A percentile compares a stretch with the other conserved stretches of the same genome.
Conservation (phyloP, 352 stramenopile genomes). For the Pythium vanterpoolii region DNA sequence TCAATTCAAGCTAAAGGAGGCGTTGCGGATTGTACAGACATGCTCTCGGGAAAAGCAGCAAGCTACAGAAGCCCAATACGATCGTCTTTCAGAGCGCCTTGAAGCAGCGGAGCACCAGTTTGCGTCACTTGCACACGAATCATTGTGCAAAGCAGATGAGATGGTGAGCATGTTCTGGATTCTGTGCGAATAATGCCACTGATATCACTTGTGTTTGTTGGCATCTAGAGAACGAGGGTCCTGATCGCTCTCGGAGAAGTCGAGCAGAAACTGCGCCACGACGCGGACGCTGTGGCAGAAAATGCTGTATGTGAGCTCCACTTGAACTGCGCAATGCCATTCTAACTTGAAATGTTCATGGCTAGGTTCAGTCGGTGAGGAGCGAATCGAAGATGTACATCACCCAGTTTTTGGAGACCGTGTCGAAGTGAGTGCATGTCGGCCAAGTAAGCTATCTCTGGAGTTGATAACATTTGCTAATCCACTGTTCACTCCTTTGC, state of each 20-base stretch:
- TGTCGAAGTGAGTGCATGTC: constrained; percentile 16
- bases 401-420: constrained; percentile 14
- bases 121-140: constrained; percentile 31
- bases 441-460: no score
- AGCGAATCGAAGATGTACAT: constrained; percentile 18
- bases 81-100: constrained; percentile 32
- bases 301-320: constrained; percentile 25
- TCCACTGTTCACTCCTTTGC: background rate
- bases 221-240: constrained; percentile 32
- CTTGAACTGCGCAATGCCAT: background rate
- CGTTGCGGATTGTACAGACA: constrained; percentile 41
- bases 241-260: constrained; percentile 35
- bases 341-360: background rate
- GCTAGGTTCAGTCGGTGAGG: constrained; percentile 25
- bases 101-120: constrained; percentile 44
- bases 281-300: constrained; percentile 32
- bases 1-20: constrained; percentile 43
- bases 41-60: constrained; percentile 44
- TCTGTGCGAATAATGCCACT: background rate
- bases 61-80: constrained; percentile 27
- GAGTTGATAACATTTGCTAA: background rate
- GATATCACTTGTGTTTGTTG: background rate
- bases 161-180: constrained; percentile 28
- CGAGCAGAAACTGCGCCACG: constrained; percentile 35
- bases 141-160: constrained; percentile 34